Conservation (phyloP, 2,329 filamentous ascomycete species). For the Cladophialophora exuberans region DNA sequence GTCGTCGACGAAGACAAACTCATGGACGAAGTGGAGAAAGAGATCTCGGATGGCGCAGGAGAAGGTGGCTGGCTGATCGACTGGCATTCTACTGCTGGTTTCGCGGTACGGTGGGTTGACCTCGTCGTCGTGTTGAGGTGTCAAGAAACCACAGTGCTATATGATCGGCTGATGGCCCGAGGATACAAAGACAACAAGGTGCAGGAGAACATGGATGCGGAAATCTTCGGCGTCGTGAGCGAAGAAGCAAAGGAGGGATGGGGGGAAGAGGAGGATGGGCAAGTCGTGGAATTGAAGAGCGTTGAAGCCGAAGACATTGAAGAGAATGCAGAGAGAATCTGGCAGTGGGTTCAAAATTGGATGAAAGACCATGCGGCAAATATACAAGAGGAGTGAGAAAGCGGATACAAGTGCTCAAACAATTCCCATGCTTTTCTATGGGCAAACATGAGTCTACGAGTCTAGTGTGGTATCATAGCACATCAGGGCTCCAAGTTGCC, state of each 20-base stretch:
- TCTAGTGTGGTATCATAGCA: background rate
- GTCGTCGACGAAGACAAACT: conserved; percentile 98
- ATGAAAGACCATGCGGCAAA: conserved; percentile 55
- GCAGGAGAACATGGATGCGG: conserved; percentile 93
- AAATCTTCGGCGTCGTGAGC: conserved; percentile 94
- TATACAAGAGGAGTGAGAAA: conserved; percentile 2
- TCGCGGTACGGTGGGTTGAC: conserved; percentile 92
- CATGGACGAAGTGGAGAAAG: conserved; percentile 84
- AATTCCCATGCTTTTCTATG: background rate
- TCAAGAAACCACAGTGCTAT: conserved; percentile 77
- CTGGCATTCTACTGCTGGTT: conserved; percentile 97
- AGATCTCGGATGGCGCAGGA: conserved; percentile 56
- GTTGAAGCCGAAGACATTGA: conserved; percentile 85
- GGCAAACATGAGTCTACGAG: background rate
- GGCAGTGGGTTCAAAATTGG: conserved; percentile 82
- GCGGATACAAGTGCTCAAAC: background rate
- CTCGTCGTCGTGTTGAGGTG: conserved; percentile 84
- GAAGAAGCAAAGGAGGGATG: conserved; percentile 89
- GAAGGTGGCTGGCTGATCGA: conserved; percentile 87
- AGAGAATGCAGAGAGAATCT: conserved; percentile 80
- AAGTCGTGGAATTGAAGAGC: conserved; percentile 86
- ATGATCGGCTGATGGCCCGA: conserved; percentile 75
- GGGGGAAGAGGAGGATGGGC: conserved; percentile 59
- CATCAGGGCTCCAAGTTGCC: conserved; percentile 34
- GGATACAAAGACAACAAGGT: conserved; percentile 85